A percentile compares a stretch with the other conserved stretches of the same genome.
Conservation (phyloP, 2,329 filamentous ascomycete species). For the Dichotomopilus funicola region DNA sequence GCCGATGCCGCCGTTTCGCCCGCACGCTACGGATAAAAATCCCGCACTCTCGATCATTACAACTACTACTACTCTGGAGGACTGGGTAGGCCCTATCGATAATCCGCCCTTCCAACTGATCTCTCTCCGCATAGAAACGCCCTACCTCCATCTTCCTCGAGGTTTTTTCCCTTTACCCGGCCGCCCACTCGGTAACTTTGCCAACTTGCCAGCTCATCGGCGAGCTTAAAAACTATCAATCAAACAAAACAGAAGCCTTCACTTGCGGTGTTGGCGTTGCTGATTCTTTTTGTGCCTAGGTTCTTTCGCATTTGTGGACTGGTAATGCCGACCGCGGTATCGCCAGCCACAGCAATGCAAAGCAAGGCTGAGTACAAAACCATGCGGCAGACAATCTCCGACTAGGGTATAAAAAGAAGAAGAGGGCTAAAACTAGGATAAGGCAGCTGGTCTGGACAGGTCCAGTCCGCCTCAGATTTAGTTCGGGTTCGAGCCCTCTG, state of each 20-base stretch:
- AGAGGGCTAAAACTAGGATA: too few species aligned
- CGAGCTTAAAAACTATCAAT: background rate
- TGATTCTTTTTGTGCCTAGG: slow-evolving; percentile 10
- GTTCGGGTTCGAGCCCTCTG: too few species aligned
- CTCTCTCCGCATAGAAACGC: background rate
- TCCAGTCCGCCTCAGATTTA: too few species aligned
- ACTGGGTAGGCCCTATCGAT: background rate
- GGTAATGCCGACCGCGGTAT: too few species aligned
- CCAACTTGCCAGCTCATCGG: background rate
- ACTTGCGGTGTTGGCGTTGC: slow-evolving; percentile 7
- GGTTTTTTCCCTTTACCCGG: background rate
- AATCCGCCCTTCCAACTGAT: background rate
- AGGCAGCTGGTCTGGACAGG: too few species aligned
- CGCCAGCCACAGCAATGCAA: too few species aligned
- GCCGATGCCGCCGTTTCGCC: background rate
- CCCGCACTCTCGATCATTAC: background rate
- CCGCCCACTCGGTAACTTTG: background rate
- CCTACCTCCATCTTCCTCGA: too few species aligned
- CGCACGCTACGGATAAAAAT: background rate
- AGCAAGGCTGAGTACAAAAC: too few species aligned
- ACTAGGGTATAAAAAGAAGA: too few species aligned
- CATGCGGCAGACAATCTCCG: too few species aligned
- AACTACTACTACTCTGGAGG: background rate
- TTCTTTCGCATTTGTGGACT: background rate
- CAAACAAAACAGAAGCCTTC: background rate